A percentile compares a stretch with the other conserved stretches of the same genome.
phyloP scores from a whole-genome alignment of 176 grass and related monocot species.

The Juncus effusus region DNA sequence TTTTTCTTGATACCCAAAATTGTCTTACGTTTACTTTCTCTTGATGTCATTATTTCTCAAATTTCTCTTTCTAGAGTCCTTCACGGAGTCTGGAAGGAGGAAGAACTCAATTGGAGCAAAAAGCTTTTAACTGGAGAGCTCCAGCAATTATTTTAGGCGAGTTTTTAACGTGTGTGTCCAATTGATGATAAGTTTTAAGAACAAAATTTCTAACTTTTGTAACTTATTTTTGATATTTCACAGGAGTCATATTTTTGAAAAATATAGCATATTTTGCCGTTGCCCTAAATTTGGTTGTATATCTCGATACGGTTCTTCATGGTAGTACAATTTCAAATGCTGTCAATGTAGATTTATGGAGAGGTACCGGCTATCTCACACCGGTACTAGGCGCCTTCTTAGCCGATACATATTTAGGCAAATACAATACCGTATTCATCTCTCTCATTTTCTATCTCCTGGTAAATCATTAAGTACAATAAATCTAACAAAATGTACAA shows the following conservation, averaged over 20 bases:
- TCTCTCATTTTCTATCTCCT: slow-evolving; percentile 55
- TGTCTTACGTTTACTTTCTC: too few relatives aligned
- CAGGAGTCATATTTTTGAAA: slow-evolving; percentile 54
- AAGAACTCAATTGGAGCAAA: neutral
- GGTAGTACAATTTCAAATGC: slow-evolving; percentile 53
- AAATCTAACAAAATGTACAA: too few relatives aligned
- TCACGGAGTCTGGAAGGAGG: too few relatives aligned
- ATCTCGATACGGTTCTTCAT: slow-evolving; percentile 60
- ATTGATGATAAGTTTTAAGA: neutral
- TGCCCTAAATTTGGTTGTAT: slow-evolving; percentile 58
- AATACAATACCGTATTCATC: slow-evolving; percentile 49
- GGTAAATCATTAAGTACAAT: too few relatives aligned
- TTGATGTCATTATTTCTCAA: too few relatives aligned
- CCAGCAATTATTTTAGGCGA: slow-evolving; percentile 39
- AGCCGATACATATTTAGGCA: slow-evolving; percentile 62
- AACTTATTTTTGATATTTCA: neutral
- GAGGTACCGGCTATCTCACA: slow-evolving; percentile 61
- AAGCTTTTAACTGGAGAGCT: slow-evolving; percentile 25
- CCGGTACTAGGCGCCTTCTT: slow-evolving; percentile 59
- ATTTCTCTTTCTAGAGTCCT: too few relatives aligned
- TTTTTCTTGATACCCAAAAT: too few relatives aligned
- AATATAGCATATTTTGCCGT: slow-evolving; percentile 60
- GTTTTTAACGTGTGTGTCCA: too few relatives aligned
- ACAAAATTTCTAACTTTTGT: neutral
- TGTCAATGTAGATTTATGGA: slow-evolving; percentile 60